Conservation (phyloP, 768 basidiomycete genomes). For the Suillus sp. region DNA sequence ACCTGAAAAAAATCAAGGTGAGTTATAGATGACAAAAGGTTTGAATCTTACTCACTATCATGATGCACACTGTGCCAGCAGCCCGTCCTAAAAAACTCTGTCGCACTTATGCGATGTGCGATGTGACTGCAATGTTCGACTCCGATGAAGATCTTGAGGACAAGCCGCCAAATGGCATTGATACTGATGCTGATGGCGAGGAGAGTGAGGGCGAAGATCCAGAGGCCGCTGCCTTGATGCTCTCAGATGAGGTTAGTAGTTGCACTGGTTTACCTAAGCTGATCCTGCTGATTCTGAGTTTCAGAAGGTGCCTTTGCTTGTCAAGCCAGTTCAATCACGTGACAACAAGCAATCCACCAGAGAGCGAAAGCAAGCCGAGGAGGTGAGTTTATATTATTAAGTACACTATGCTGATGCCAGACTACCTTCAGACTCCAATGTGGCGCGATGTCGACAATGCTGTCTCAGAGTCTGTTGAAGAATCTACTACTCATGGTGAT, state of each 20-base stretch:
- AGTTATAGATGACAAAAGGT: not conserved
- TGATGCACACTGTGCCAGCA: too few species aligned
- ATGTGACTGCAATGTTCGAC: not conserved
- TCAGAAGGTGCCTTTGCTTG: not conserved
- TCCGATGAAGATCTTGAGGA: not conserved
- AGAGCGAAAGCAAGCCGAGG: not conserved
- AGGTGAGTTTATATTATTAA: not conserved
- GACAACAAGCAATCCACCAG: not conserved
- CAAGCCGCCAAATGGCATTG: not conserved
- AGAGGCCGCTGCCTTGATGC: not conserved
- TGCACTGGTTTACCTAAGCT: not conserved
- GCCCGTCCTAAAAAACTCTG: not conserved
- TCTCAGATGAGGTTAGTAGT: not conserved
- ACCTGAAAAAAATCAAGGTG: not conserved
- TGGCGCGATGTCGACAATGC: not conserved
- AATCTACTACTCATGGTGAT: not conserved
- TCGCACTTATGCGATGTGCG: not conserved
- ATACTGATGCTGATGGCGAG: not conserved
- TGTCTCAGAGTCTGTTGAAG: not conserved
- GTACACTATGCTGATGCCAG: not conserved
- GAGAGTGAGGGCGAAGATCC: not conserved
- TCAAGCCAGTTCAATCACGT: not conserved
- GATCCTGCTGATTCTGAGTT: not conserved
- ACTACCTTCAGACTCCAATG: not conserved
- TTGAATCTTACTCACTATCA: not conserved